phyloP scores from a whole-genome alignment of 768 basidiomycete genomes.

The Mrakia blollopis region DNA sequence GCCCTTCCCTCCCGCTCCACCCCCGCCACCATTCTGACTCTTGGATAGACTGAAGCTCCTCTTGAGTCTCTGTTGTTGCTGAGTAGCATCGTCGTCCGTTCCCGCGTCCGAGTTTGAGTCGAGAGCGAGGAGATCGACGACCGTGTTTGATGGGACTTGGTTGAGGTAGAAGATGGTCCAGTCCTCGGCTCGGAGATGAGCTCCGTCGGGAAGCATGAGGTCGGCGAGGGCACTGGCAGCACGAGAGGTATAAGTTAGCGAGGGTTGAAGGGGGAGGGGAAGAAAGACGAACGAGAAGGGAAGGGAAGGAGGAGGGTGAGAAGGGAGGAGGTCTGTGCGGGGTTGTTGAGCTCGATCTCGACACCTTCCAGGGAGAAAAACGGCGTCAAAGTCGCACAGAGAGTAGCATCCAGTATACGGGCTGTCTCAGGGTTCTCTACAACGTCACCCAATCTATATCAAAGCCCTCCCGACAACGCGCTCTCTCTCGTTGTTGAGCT shows the following conservation, averaged over 20 bases:
- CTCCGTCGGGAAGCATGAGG: conserved; percentile 97
- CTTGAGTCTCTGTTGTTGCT: neutral
- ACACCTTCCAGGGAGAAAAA: too few relatives aligned
- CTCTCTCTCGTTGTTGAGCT: too few relatives aligned
- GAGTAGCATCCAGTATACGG: too few relatives aligned
- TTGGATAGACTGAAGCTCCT: conserved; percentile 1
- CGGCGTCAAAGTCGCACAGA: too few relatives aligned
- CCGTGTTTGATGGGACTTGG: conserved; percentile 82
- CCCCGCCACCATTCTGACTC: too few relatives aligned
- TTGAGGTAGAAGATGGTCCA: conserved; percentile 99
- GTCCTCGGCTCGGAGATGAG: conserved; percentile 87
- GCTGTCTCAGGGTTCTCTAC: too few relatives aligned
- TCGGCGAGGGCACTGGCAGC: conserved; percentile 77
- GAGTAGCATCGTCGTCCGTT: conserved; percentile 1
- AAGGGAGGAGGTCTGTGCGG: neutral
- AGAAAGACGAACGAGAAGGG: neutral
- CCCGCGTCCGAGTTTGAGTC: conserved; percentile 14
- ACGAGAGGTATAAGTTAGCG: conserved; percentile 6
- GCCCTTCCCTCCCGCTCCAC: conserved; percentile 25
- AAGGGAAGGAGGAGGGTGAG: neutral
- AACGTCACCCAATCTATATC: too few relatives aligned
- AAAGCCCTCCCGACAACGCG: too few relatives aligned
- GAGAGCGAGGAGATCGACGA: conserved; percentile 41
- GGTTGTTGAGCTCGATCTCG: too few relatives aligned
- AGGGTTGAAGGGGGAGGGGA: neutral